Evolutionary conservation across 2,329 filamentous ascomycete species (phyloP), one percentile per base, ranked within the genome.

Genomic region (Fusarium hostae): DNA sequence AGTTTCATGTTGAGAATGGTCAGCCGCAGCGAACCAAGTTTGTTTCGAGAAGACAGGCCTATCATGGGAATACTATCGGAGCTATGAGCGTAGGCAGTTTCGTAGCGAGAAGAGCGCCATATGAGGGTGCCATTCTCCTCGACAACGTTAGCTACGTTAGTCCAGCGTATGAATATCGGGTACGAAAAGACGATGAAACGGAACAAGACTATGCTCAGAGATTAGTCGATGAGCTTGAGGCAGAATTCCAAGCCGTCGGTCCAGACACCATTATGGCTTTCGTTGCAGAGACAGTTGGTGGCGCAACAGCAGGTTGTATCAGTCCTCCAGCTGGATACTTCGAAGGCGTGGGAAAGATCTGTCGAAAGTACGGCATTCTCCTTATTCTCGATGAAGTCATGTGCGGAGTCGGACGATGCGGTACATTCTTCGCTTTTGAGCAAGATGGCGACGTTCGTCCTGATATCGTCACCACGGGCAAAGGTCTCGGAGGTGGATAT

Each of bases 351-450:
- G 87, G 87, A 74, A 82, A 83, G 4, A 83, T 96, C 2, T 96
- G 93, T 78, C 86, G 91, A 57, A 88, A 88, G 66, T 85, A 95
- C 75, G 92, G 91, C 1, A 89, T 91, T 0, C 86, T 96, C 0
- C 83, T 96, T n/a, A 91, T 95, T 48, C 81, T 95, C 1, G 94
- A 96, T 75, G 93, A 95, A 56, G 86, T 94, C 47, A 93, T 94
- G 91, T 91, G 88, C 51, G 90, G 90, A 4, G 87, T 87, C 79
- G 90, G 90, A 2, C 82, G 89, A 2, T 86, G 85, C 0, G 90
- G 89, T 0, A 85, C 82, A 8, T 79, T 91, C 71, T 87, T 92
- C 79, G 87, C 88, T 3, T 92, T 88, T 86, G 84, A 91, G 71
- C 84, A 88, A 51, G 86, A 90, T 32, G 84, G 81, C 1, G 82